These are phyloP conservation scores for Penicillium crustosum DNA, from an alignment of 2,329 filamentous ascomycete genomes.

Conservation along the genomic window DNA sequence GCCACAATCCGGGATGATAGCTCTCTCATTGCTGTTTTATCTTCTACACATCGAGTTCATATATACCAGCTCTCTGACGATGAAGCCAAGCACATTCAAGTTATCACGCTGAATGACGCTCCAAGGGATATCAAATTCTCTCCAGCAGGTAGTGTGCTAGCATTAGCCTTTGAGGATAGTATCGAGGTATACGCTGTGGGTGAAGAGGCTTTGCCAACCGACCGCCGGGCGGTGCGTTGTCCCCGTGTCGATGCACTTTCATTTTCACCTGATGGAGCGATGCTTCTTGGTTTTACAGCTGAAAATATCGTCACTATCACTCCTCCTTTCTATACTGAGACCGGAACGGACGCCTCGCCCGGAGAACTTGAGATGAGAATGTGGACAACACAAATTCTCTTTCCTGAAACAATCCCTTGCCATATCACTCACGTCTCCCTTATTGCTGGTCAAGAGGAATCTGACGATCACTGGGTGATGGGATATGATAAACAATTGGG, in stretches of 20 bases:
- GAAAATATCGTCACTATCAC: slow-evolving; percentile 74
- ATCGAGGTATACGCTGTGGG: slow-evolving; percentile 81
- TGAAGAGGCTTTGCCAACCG: slow-evolving; percentile 61
- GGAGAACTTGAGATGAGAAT: slow-evolving; percentile 67
- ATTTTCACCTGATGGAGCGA: slow-evolving; percentile 76
- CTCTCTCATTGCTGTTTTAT: slow-evolving; percentile 72
- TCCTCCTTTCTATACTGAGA: slow-evolving; percentile 71
- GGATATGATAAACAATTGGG: slow-evolving; percentile 75
- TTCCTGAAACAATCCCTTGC: slow-evolving; percentile 75
- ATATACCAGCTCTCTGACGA: slow-evolving; percentile 70
- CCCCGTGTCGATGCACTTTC: slow-evolving; percentile 70
- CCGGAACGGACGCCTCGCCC: slow-evolving; percentile 50
- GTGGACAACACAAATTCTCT: slow-evolving; percentile 84
- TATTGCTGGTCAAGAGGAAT: slow-evolving; percentile 51
- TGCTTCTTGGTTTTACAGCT: slow-evolving; percentile 73
- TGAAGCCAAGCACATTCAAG: slow-evolving; percentile 69
- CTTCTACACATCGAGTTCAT: slow-evolving; percentile 79
- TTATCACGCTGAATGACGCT: slow-evolving; percentile 73
- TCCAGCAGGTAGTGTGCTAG: slow-evolving; percentile 76
- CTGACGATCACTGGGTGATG: slow-evolving; percentile 72
- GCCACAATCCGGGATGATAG: slow-evolving; percentile 79
- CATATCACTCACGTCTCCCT: slow-evolving; percentile 68
- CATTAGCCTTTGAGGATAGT: slow-evolving; percentile 81
- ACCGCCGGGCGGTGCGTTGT: slow-evolving; percentile 75
- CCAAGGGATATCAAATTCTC: slow-evolving; percentile 78